phyloP scores from a whole-genome alignment of 2,329 filamentous ascomycete genomes.

The Peltaster fructicola region DNA sequence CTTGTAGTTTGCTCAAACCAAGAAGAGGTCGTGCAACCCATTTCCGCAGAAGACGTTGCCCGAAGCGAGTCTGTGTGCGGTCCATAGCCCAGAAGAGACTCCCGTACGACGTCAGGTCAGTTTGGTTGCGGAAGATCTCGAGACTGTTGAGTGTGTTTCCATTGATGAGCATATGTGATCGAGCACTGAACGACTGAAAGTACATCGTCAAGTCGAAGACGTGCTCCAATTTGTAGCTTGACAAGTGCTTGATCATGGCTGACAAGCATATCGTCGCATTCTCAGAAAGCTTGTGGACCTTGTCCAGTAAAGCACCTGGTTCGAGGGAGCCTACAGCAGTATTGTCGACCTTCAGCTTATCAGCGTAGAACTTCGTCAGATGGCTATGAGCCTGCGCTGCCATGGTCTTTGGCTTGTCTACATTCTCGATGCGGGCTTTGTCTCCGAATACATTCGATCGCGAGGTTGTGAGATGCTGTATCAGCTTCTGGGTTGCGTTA shows the following conservation, averaged over 20 bases:
- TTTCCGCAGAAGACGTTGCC: constrained; percentile 71
- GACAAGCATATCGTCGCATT: constrained; percentile 82
- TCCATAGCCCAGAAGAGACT: constrained; percentile 93
- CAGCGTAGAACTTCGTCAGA: constrained; percentile 83
- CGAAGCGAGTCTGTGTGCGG: constrained; percentile 78
- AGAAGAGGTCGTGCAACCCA: constrained; percentile 89
- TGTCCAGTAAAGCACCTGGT: constrained; percentile 53
- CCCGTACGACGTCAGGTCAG: constrained; percentile 66
- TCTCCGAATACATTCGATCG: constrained; percentile 86
- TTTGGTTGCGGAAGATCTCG: constrained; percentile 90
- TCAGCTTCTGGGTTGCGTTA: constrained; percentile 77
- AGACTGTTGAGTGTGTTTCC: constrained; percentile 87
- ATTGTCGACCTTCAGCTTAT: constrained; percentile 43
- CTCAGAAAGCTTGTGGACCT: constrained; percentile 69
- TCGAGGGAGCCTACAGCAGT: too few species aligned
- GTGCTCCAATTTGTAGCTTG: constrained; percentile 83
- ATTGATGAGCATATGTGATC: constrained; percentile 90
- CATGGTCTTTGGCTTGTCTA: constrained; percentile 60
- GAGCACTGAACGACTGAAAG: constrained; percentile 85
- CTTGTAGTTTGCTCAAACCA: constrained; percentile 55
- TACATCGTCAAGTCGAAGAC: constrained; percentile 94
- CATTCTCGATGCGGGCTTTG: constrained; percentile 66
- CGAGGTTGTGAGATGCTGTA: constrained; percentile 75
- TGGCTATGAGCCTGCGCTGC: constrained; percentile 74
- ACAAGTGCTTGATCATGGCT: constrained; percentile 86